Conservation (phyloP, 2,329 filamentous ascomycete genomes). For the Aureobasidium sp. region DNA sequence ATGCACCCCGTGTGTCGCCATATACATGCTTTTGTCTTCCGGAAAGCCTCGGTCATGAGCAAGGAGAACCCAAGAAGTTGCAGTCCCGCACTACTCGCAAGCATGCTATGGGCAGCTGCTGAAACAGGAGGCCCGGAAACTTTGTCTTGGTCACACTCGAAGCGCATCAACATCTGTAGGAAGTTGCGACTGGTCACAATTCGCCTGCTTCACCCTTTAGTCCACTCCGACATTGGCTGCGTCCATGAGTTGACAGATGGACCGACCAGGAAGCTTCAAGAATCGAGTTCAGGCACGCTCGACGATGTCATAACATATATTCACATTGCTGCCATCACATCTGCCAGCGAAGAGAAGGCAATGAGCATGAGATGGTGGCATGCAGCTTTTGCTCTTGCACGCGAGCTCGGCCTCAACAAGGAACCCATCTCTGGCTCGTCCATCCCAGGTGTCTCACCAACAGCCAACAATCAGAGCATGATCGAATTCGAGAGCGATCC, state of each 20-base stretch:
- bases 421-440: constrained; percentile 9
- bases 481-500: constrained; percentile 12
- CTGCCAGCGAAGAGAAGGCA: constrained; percentile 11
- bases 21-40: constrained; percentile 10
- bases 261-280: neutral
- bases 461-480: constrained; percentile 11
- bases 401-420: constrained; percentile 10
- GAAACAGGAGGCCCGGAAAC: constrained; percentile 11
- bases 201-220: constrained; percentile 3
- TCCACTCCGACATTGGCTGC: constrained; percentile 8
- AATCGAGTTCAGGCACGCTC: constrained; percentile 8
- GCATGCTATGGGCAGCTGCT: constrained; percentile 10
- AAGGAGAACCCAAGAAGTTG: constrained; percentile 11
- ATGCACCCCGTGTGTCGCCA: constrained; percentile 12
- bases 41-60: constrained; percentile 10
- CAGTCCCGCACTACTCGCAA: constrained; percentile 8
- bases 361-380: constrained; percentile 13
- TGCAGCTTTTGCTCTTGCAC: constrained; percentile 8
- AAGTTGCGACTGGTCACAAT: constrained; percentile 9
- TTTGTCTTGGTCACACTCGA: constrained; percentile 10
- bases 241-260: constrained; percentile 8
- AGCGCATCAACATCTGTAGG: constrained; percentile 4
- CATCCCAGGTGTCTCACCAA: constrained; percentile 8
- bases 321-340: constrained; percentile 12
- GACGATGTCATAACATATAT: constrained; percentile 12